Evolutionary conservation across 345 rosid species (phyloP), one percentile per base, ranked within the genome.

Genomic region (Odontarrhena argentea): DNA sequence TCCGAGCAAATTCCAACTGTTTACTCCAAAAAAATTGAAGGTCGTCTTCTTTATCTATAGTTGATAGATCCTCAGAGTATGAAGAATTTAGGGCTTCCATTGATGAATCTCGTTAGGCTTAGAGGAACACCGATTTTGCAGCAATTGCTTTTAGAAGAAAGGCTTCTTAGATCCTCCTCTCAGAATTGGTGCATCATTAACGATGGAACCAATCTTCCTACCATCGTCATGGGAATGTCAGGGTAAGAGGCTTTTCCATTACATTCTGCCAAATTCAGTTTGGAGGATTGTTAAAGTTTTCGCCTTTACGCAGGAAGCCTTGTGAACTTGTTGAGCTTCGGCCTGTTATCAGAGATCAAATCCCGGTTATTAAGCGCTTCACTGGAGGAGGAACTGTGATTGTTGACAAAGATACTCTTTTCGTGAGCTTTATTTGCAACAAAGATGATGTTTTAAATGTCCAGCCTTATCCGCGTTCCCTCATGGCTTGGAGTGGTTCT

Each of bases 381-480:
- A 85, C 86, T 0, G 97, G 97, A 60, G 97, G 98, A 64, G 98
- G 97, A 63, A 93, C 98, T 55, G 96, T 93, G 75, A 67, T 90
- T 62, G 98, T 87, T 22, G 97, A 92, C 52, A 18, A 50, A 2
- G 88, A 78, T 55, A 92, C 98, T 14, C 5, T 92, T 38, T 92
- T 92, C 73, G 86, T 85, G 60, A 85, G 96, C 67, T 79, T 92
- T 66, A 89, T 92, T 73, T 92, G 97, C 80, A 87, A 81, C 78
- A 85, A 80, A 44, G 88, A 84, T 65, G 88, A 79, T 47, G 77
- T 86, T 41, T 89, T 87, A 59, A 69, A 60, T 46, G 74, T 93
- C 40, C 93, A 85, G 66, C 96, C 93, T 11, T 90, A 85, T 76
- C 98, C 98, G 63, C 84, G 86, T 46, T 75, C 92, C 9, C 80